Conservation (phyloP, 73 alveolate species). For the Tetrahymena thermophila region DNA sequence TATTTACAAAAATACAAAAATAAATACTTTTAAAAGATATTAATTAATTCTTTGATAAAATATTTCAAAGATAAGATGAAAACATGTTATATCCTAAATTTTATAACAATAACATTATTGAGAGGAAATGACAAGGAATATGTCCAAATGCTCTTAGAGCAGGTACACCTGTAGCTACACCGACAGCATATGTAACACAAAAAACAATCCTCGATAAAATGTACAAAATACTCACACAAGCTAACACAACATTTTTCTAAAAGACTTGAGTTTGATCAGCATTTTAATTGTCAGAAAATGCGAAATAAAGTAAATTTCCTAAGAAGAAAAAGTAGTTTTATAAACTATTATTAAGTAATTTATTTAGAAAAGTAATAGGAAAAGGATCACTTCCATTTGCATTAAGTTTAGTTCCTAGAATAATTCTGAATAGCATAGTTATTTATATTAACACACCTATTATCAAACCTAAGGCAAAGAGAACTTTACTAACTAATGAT, state of each 20-base stretch:
- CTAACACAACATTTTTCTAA: neutral
- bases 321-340: neutral
- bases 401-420: neutral
- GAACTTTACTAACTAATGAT: neutral
- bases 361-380: neutral
- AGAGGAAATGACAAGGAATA: neutral
- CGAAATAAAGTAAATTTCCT: neutral
- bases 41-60: too few species aligned
- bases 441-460: neutral
- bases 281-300: neutral
- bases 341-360: neutral
- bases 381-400: neutral
- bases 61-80: neutral
- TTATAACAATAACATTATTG: neutral
- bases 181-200: neutral
- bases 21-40: too few species aligned
- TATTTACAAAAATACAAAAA: too few species aligned
- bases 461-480: neutral
- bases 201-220: neutral
- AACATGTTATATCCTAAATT: neutral
- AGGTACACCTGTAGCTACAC: neutral
- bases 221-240: neutral
- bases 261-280: neutral
- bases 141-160: neutral
- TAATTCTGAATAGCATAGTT: neutral